Evolutionary conservation across 805 yeast species (phyloP), one percentile per base, ranked within the genome.

Genomic region (Sugiyamaella valdiviana): DNA sequence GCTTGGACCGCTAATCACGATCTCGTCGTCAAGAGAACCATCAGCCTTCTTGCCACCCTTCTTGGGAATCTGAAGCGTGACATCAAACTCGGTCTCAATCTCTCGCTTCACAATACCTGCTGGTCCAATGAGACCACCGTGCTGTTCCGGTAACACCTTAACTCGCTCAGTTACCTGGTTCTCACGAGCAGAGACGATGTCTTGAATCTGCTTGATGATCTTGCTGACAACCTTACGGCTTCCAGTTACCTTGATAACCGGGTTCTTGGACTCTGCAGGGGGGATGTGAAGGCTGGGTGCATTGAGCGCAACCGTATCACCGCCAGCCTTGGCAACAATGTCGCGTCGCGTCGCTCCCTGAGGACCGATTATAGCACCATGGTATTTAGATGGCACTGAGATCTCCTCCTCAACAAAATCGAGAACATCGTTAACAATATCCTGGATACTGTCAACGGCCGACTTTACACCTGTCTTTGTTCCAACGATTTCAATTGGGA

Each of bases 71-170:
- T 71, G 72, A 48, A 91, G 65, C 22, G 65, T 62, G 43, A 86
- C 90, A 12, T 73, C 71, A 64, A 75, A 85, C 59, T 83, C 86
- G 14, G 76, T 71, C 69, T 88, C 91, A 54, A 88, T 65, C 9
- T 77, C 71, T 57, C 83, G 83, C 67, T 91, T 86, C 50, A 77
- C 75, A 10, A 79, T 60, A 39, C 98, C 97, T 50, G 80, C 80
- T 36, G 88, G 80, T 36, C 98, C 98, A 64, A 91, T 79, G 45
- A 91, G 61, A 7, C 79, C 73, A 58, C 87, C 78, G 59, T 86
- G 91, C 62, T 82, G 83, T 51, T 80, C 83, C 62, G 80, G 79
- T 37, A 93, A 79, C 58, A 91, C 72, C 12, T 49, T 48, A 17
- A 63, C 50, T 6, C 37, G 36, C 45, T 51, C 55, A 6, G 53